Evolutionary conservation across 2,329 filamentous ascomycete species (phyloP).

Genomic region (Exophiala mesophila): DNA sequence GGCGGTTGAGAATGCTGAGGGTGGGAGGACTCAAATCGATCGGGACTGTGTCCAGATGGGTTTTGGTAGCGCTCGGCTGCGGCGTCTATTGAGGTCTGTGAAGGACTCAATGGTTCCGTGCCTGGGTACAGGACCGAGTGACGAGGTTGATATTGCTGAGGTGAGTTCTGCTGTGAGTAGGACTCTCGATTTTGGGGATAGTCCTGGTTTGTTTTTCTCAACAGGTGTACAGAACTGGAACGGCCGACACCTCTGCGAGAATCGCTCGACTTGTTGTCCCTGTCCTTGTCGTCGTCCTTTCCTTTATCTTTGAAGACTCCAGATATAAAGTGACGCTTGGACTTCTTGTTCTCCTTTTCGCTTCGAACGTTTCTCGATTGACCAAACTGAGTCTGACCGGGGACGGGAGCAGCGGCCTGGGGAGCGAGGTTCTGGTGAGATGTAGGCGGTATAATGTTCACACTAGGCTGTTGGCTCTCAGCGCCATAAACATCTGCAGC

Average conservation of each 20-base stretch:
- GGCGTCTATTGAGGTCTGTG: slow-evolving; percentile 9
- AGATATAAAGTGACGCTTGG: slow-evolving; percentile 23
- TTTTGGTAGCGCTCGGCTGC: slow-evolving; percentile 17
- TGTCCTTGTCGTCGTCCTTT: slow-evolving; percentile 23
- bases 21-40: slow-evolving; percentile 19
- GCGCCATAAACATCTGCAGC: slow-evolving; percentile 18
- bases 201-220: slow-evolving; percentile 18
- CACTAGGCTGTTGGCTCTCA: slow-evolving; percentile 16
- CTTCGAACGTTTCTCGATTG: slow-evolving; percentile 20
- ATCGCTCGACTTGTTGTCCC: slow-evolving; percentile 12
- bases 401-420: neutral
- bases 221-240: slow-evolving; percentile 24
- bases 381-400: slow-evolving; percentile 20
- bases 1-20: slow-evolving; percentile 19
- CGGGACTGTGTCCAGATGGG: slow-evolving; percentile 3
- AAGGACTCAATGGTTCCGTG: slow-evolving; percentile 2
- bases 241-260: slow-evolving; percentile 21
- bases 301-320: slow-evolving; percentile 22
- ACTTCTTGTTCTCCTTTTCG: slow-evolving; percentile 23
- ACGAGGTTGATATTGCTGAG: slow-evolving; percentile 11
- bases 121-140: slow-evolving; percentile 17
- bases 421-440: slow-evolving; percentile 16
- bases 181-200: slow-evolving; percentile 14
- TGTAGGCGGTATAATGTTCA: slow-evolving; percentile 20
- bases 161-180: slow-evolving; percentile 19